Percentiles rank a stretch among this genome's conserved stretches.
phyloP scores from a whole-genome alignment of 1,284 basidiomycete genomes.

The Jaminaea rosea region DNA sequence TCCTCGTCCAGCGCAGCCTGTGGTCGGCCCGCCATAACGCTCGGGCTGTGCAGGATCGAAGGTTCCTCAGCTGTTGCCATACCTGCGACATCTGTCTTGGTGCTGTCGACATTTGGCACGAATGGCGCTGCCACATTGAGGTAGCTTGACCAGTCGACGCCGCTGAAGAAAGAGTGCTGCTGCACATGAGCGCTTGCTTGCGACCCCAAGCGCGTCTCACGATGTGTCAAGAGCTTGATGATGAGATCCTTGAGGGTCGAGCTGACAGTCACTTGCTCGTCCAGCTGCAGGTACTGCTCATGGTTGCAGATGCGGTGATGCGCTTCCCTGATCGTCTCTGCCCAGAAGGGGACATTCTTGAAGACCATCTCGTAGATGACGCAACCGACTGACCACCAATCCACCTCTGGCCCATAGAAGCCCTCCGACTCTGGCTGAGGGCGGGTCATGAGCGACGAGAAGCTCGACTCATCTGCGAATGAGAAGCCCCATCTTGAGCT shows the following conservation, averaged over 20 bases:
- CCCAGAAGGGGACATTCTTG: slow-evolving; percentile 39
- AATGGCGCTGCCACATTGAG: slow-evolving; percentile 19
- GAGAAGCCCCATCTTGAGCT: not conserved
- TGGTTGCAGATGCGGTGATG: slow-evolving; percentile 41
- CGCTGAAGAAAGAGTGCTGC: slow-evolving; percentile 21
- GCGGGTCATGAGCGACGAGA: not conserved
- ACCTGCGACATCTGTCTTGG: not conserved
- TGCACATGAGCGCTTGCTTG: slow-evolving; percentile 16
- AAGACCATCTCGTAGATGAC: slow-evolving; percentile 44
- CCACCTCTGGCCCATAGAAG: slow-evolving; percentile 40
- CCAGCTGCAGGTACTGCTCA: slow-evolving; percentile 17
- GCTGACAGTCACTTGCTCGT: slow-evolving; percentile 15
- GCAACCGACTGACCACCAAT: slow-evolving; percentile 46
- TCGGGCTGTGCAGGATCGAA: slow-evolving; percentile 14
- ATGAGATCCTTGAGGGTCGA: slow-evolving; percentile 17
- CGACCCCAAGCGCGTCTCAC: slow-evolving; percentile 23
- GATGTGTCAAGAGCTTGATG: slow-evolving; percentile 16
- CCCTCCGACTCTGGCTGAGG: slow-evolving; percentile 12
- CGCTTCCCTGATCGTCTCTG: slow-evolving; percentile 33
- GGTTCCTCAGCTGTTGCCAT: not conserved
- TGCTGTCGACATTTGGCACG: slow-evolving; percentile 15
- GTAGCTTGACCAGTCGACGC: slow-evolving; percentile 25
- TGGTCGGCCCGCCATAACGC: not conserved
- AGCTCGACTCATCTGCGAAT: not conserved
- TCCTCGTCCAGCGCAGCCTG: not conserved